These are phyloP conservation scores for Phytophthora colocasiae DNA, from an alignment of 352 stramenopile genomes.

Conservation along the genomic window DNA sequence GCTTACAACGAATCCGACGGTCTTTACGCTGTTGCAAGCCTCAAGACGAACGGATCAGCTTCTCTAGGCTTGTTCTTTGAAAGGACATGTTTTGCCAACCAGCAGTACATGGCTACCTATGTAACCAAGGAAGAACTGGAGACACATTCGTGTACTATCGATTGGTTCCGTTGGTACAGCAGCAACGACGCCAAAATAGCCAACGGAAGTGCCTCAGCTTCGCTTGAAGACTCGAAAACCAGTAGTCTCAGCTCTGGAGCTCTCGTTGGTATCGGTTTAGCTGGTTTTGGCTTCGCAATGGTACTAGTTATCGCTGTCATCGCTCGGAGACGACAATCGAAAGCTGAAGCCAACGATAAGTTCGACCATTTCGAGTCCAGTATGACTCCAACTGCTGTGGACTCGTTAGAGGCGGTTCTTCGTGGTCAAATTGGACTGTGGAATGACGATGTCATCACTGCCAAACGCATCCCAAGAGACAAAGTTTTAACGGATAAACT, in stretches of 20 bases:
- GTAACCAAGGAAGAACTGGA: slow-evolving; percentile 16
- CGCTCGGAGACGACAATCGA: slow-evolving; percentile 15
- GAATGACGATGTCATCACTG: slow-evolving; percentile 50
- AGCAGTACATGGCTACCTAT: slow-evolving; percentile 25
- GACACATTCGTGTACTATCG: slow-evolving; percentile 25
- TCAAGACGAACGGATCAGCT: slow-evolving; percentile 23
- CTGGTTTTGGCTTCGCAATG: slow-evolving; percentile 16
- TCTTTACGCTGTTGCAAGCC: slow-evolving; percentile 21
- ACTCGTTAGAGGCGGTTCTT: slow-evolving; percentile 29
- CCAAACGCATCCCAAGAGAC: slow-evolving; percentile 46
- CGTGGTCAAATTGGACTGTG: slow-evolving; percentile 35
- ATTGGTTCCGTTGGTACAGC: slow-evolving; percentile 33
- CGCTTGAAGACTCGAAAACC: background rate
- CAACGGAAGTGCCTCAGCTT: slow-evolving; percentile 4
- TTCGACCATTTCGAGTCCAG: slow-evolving; percentile 21
- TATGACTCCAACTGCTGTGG: slow-evolving; percentile 16
- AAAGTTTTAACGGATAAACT: slow-evolving; percentile 36
- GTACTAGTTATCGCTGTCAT: slow-evolving; percentile 13
- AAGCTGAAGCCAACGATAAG: slow-evolving; percentile 12
- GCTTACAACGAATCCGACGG: slow-evolving; percentile 34
- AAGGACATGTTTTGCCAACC: slow-evolving; percentile 24
- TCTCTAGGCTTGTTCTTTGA: slow-evolving; percentile 21
- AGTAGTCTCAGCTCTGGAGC: slow-evolving; percentile 13
- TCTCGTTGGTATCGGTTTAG: slow-evolving; percentile 26
- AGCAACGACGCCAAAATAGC: slow-evolving; percentile 27